These are phyloP conservation scores for Bromus sterilis DNA, from an alignment of 176 grass and related monocot genomes.

Conservation along the genomic window DNA sequence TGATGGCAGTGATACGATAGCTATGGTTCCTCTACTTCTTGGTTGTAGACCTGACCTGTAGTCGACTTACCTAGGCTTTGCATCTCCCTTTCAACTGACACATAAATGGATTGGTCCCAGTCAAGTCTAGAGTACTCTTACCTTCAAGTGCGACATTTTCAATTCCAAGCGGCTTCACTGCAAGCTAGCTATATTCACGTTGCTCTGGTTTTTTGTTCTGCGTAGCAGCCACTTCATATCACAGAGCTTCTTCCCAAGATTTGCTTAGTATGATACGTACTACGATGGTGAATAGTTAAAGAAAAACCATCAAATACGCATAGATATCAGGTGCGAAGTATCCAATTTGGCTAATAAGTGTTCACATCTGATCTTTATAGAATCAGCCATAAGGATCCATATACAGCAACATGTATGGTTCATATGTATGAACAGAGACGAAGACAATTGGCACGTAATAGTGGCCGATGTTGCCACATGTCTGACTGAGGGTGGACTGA, in stretches of 20 bases:
- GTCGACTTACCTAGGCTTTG: neutral
- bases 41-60: neutral
- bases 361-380: neutral
- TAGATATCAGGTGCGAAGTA: neutral
- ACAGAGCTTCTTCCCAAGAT: neutral
- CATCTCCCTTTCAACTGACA: neutral
- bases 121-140: neutral
- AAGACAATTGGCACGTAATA: neutral
- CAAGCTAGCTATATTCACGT: too few species aligned
- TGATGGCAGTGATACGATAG: neutral
- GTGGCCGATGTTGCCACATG: neutral
- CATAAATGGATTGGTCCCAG: neutral
- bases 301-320: neutral
- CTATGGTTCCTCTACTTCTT: neutral
- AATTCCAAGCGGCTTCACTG: neutral
- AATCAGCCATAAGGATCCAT: neutral
- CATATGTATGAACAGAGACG: neutral
- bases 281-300: neutral
- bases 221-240: too few species aligned
- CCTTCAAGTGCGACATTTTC: neutral
- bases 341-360: neutral
- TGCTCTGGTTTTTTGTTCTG: too few species aligned
- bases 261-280: neutral
- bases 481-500: neutral
- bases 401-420: neutral